Base-by-base conservation (phyloP, 352 stramenopile genomes). In the Phytophthora megakarya region DNA sequence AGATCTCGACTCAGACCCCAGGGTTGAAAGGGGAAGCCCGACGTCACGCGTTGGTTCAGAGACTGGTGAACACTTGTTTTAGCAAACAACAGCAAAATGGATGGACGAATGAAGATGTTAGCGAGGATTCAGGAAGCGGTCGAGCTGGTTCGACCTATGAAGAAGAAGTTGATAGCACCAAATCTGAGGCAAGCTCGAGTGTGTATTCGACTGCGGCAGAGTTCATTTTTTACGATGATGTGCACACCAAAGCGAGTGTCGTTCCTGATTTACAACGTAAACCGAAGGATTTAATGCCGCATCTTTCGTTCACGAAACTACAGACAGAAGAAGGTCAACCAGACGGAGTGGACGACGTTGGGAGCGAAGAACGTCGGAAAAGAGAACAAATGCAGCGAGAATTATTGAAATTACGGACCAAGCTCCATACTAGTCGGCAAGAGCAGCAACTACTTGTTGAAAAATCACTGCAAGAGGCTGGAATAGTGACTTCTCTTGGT, bases 181-280 rank as follows among this genome's bases (percentile, higher is more conserved):
- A 62, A 26, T 83, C 73, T 0, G 65, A 70, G 8, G 61, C 57
- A 11, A 75, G 61, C 39, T 79, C 67, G 0, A 76, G 60, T 26
- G 72, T 50, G 23, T 86, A 86, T 46, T 86, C 77, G 15, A 65
- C 50, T 3, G 72, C 69, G 10, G 57, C 52, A 3, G 74, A 83
- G 18, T 83, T 83, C 42, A 58, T 86, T 10, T 86, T 80, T 40
- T 84, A 78, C 26, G 74, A 81, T 13, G 8, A 59, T 15, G 13
- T 35, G 5, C 63, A 42, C 22, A 44, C n/a, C 28, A 54, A 52
- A 39, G 22, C 15, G 18, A 55, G 13, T 6, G 22, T 10, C 3
- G 45, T 45, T 11, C 10, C 23, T 2, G 35, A 56, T 3, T 23
- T 40, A 18, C 8, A 53, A 8, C 22, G 58, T 15, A 19, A 61